Conservation (phyloP, 2,329 filamentous ascomycete species). For the Botrytis hyacinthi region DNA sequence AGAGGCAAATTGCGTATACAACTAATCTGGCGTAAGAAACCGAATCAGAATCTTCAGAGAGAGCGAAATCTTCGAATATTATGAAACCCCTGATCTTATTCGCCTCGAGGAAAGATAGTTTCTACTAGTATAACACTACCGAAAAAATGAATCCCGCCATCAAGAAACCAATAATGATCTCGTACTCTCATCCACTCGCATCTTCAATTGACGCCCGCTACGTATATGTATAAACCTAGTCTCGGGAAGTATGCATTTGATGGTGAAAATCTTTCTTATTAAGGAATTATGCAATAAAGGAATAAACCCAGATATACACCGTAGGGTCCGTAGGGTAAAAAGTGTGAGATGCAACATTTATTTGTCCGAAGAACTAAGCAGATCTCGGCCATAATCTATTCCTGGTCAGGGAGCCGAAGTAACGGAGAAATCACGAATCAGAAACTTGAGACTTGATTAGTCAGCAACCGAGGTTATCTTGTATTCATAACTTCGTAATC, state of each 20-base stretch:
- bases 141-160: not conserved
- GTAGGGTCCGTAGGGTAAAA: not conserved
- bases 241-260: not conserved
- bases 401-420: slow-evolving; percentile 8
- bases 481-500: slow-evolving; percentile 13
- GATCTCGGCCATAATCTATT: not conserved
- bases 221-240: not conserved
- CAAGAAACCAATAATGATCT: not conserved
- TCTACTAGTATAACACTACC: not conserved
- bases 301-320: not conserved
- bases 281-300: not conserved
- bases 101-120: not conserved
- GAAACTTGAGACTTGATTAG: not conserved
- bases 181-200: slow-evolving; percentile 11
- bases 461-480: slow-evolving; percentile 15
- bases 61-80: not conserved
- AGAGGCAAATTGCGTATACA: not conserved
- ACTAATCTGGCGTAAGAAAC: not conserved
- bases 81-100: not conserved
- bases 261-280: not conserved
- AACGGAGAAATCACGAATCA: not conserved
- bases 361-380: slow-evolving; percentile 1
- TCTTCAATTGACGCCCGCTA: not conserved
- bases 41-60: not conserved
- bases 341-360: not conserved